Evolutionary conservation across 192 early-diverging fungal genomes (phyloP).

Genomic region (Coemansia reversa): DNA sequence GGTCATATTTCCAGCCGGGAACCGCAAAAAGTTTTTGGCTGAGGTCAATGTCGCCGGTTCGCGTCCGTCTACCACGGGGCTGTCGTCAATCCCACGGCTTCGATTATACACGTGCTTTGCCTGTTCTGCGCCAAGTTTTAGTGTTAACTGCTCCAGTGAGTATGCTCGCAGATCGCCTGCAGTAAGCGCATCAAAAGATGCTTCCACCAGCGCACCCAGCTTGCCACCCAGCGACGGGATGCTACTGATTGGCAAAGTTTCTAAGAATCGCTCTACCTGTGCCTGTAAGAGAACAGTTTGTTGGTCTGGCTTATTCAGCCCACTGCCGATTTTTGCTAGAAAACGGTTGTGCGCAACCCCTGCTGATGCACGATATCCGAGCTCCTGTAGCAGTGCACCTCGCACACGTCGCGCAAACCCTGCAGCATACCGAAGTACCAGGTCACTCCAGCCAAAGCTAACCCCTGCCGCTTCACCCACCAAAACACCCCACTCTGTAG

Average conservation of each 20-base stretch:
- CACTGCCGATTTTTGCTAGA: slow-evolving; percentile 82
- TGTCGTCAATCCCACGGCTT: slow-evolving; percentile 52
- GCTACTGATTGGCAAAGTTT: slow-evolving; percentile 64
- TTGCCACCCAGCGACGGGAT: slow-evolving; percentile 89
- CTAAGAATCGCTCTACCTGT: slow-evolving; percentile 62
- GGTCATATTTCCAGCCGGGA: slow-evolving; percentile 15
- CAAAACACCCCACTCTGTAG: slow-evolving; percentile 54
- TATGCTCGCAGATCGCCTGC: slow-evolving; percentile 38
- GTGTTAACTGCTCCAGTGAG: slow-evolving; percentile 35
- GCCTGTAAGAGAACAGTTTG: slow-evolving; percentile 70
- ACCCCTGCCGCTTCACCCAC: slow-evolving; percentile 34
- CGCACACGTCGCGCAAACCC: slow-evolving; percentile 68
- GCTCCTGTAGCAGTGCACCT: slow-evolving; percentile 58
- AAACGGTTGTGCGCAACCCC: slow-evolving; percentile 85
- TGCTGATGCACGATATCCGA: slow-evolving; percentile 78
- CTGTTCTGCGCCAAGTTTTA: slow-evolving; percentile 31
- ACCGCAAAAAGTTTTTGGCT: slow-evolving; percentile 40
- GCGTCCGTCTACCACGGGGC: slow-evolving; percentile 30
- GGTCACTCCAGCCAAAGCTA: slow-evolving; percentile 66
- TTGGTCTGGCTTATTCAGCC: slow-evolving; percentile 77
- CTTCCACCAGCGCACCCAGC: slow-evolving; percentile 70
- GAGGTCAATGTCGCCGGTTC: slow-evolving; percentile 37
- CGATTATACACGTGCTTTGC: slow-evolving; percentile 33
- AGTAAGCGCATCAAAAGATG: slow-evolving; percentile 53
- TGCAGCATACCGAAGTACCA: slow-evolving; percentile 76